Base-by-base conservation (phyloP, 257 asterid genomes). In the Plantago major region DNA sequence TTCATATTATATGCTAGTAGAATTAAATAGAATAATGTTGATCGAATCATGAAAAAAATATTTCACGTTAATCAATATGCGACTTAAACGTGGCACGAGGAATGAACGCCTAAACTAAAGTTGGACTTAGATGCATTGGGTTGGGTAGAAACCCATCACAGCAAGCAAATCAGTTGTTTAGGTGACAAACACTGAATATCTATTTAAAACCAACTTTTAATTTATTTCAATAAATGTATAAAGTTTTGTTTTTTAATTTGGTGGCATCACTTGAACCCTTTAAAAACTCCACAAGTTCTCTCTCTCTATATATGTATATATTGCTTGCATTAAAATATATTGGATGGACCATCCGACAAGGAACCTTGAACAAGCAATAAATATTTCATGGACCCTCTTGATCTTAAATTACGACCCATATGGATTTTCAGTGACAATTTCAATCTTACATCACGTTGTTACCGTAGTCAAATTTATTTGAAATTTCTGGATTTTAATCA, bases 81-180 rank as follows among this genome's bases (percentile, higher is more conserved):
- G 12, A 28, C 15, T 18, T n/a, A 51, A 51, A 55, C 42, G 67
- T 67, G 64, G 59, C 70, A 63, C 62, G 55, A 61, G 52, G 18
- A 38, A 67, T 47, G 58, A 22, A 22, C 26, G 26, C 2, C 26
- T 22, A 7, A 16, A 46, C 46, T 18, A 72, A 75, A 64, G 78
- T 71, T 26, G 28, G 65, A 68, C 56, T 64, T 61, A 71, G 83
- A 72, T 42, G 67, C 13, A 74, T 33, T 33, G 40, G 26, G 40
- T 60, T 67, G 73, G 77, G 78, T 75, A 67, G 81, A 82, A 82
- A 82, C 80, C 94, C 84, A 85, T 69, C 15, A 8, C 51, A 73
- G 55, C 84, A 82, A 82, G 90, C 88, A 78, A 85, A 73, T 69
- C 68, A 76, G 80, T 71, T 78, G 82, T 76, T 80, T 76, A 80